Evolutionary conservation across 169 alveolate species (phyloP).

Genomic region (Cystoisospora suis): DNA sequence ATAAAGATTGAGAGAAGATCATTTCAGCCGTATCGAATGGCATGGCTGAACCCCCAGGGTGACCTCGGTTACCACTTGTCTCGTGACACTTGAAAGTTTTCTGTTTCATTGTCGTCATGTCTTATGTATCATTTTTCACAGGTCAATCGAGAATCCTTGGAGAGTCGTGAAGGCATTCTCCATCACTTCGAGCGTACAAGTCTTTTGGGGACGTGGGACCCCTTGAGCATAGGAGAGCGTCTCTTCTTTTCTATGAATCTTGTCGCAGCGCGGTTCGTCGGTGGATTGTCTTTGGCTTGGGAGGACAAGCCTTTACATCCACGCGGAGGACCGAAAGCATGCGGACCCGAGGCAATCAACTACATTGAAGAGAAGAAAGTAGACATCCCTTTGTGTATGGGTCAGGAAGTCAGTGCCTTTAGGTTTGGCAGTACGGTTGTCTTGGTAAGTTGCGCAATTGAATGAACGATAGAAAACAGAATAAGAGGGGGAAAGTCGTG

Average conservation of each 20-base stretch:
- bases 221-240: neutral
- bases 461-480: no score
- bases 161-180: neutral
- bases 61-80: no score
- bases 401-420: conserved; percentile 48
- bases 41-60: no score
- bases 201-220: conserved; percentile 41
- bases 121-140: neutral
- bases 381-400: conserved; percentile 36
- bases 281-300: conserved; percentile 32
- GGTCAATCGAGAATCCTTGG: neutral
- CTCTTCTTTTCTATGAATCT: conserved; percentile 48
- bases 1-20: no score
- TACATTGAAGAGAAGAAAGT: neutral
- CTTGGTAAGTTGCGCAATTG: conserved; percentile 29
- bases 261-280: conserved; percentile 55
- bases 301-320: neutral
- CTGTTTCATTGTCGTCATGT: no score
- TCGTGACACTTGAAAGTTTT: no score
- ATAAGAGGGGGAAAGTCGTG: no score
- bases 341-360: neutral
- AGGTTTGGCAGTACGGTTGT: conserved; percentile 49
- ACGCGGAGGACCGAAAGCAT: neutral
- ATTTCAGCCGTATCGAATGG: no score
- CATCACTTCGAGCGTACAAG: conserved; percentile 42